Percentiles rank a stretch among this genome's conserved stretches.
Evolutionary conservation across 2,329 filamentous ascomycete species (phyloP).

Genomic region (Xylariales sp.): DNA sequence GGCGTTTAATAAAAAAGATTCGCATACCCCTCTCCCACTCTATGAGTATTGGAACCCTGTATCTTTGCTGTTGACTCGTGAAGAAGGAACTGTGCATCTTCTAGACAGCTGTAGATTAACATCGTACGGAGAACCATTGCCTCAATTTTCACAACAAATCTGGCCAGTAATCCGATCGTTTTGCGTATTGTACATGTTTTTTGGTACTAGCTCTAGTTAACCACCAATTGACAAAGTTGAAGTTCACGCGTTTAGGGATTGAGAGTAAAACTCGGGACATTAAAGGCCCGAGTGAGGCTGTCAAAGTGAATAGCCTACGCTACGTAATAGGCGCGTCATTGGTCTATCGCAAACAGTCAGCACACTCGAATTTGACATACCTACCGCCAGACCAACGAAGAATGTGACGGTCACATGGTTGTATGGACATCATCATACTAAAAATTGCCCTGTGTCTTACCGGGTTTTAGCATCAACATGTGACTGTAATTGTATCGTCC

Average conservation of each 20-base stretch:
- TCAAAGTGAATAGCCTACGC: background rate
- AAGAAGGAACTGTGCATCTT: background rate
- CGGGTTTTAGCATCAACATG: slow-evolving; percentile 16
- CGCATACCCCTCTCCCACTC: slow-evolving; percentile 8
- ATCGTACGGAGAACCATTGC: slow-evolving; percentile 4
- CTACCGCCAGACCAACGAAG: background rate
- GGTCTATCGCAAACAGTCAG: background rate
- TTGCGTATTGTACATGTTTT: background rate
- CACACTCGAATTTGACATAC: background rate
- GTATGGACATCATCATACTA: slow-evolving; percentile 3
- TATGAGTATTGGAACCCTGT: background rate
- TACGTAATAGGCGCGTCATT: background rate
- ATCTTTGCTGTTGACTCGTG: background rate
- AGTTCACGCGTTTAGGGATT: background rate
- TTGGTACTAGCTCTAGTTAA: background rate
- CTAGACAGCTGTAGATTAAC: slow-evolving; percentile 6
- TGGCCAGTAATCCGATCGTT: background rate
- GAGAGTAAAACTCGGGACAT: background rate
- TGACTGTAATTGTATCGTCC: slow-evolving; percentile 19
- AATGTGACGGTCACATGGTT: slow-evolving; percentile 1
- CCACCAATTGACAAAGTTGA: background rate
- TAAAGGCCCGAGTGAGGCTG: background rate
- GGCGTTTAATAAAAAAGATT: slow-evolving; percentile 37
- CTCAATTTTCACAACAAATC: slow-evolving; percentile 6
- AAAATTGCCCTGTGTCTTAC: slow-evolving; percentile 7